Conservation (phyloP, 805 yeast species). For the Yarrowia hollandica region DNA sequence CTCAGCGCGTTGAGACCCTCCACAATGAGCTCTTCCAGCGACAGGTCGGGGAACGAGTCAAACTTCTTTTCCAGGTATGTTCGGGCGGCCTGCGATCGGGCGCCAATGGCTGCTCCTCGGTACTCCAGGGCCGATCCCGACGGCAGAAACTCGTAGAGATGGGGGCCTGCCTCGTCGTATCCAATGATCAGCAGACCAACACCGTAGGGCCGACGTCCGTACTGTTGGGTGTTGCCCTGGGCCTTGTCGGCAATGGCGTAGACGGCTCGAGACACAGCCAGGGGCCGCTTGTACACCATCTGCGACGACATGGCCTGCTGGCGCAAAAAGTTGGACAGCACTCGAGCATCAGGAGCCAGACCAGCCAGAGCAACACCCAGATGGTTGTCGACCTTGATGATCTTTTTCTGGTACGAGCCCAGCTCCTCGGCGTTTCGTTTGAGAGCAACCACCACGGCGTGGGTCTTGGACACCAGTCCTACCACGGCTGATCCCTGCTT, state of each 20-base stretch:
- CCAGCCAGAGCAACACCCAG: conserved; percentile 96
- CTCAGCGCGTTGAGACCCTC: conserved; percentile 89
- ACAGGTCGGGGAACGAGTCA: conserved; percentile 61
- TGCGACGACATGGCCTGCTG: conserved; percentile 88
- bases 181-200: conserved; percentile 92
- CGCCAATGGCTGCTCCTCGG: conserved; percentile 94
- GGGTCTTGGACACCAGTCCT: conserved; percentile 80
- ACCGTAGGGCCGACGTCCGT: conserved; percentile 97
- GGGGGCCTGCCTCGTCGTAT: conserved; percentile 91
- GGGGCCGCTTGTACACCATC: conserved; percentile 81
- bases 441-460: conserved; percentile 89
- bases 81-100: conserved; percentile 97
- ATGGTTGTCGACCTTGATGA: conserved; percentile 88
- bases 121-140: conserved; percentile 91
- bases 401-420: conserved; percentile 94
- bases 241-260: conserved; percentile 92
- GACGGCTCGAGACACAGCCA: conserved; percentile 81
- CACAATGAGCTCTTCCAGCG: conserved; percentile 71
- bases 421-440: conserved; percentile 97
- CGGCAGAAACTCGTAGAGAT: conserved; percentile 91
- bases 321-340: conserved; percentile 81
- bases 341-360: conserved; percentile 96
- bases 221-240: conserved; percentile 91
- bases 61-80: conserved; percentile 89
- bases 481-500: conserved; percentile 98